phyloP scores from a whole-genome alignment of 257 asterid species.

The Solanum sejunctum region DNA sequence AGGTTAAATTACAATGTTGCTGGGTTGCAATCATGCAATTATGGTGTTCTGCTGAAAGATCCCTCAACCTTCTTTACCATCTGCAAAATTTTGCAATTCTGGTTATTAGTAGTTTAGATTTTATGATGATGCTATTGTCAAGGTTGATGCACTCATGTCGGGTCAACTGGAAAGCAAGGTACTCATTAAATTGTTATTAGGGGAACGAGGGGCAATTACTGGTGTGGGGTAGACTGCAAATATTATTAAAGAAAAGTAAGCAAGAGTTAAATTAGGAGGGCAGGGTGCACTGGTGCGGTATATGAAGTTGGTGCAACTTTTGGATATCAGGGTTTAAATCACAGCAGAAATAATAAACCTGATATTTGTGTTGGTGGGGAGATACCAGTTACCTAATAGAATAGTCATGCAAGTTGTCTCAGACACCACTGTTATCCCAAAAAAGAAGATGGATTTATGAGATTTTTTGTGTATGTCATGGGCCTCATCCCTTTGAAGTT shows the following conservation, averaged over 20 bases:
- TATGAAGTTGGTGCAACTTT: not conserved
- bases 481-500: not conserved
- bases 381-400: not conserved
- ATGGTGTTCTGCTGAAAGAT: not conserved
- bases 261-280: not conserved
- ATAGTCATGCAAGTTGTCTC: not conserved
- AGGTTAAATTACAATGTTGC: not conserved
- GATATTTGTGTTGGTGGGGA: not conserved
- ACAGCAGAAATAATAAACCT: no score
- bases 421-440: not conserved
- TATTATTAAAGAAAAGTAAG: not conserved
- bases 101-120: not conserved
- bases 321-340: not conserved
- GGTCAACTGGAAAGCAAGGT: not conserved
- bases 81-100: not conserved
- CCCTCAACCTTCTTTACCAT: not conserved
- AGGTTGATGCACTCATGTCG: not conserved
- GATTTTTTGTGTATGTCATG: not conserved
- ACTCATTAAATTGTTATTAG: not conserved
- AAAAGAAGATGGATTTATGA: not conserved
- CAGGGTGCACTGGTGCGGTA: no score
- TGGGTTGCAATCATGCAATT: not conserved
- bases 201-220: not conserved
- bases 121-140: not conserved
- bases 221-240: not conserved